phyloP scores from a whole-genome alignment of 2,329 filamentous ascomycete species.

The Cytospora schulzeri region DNA sequence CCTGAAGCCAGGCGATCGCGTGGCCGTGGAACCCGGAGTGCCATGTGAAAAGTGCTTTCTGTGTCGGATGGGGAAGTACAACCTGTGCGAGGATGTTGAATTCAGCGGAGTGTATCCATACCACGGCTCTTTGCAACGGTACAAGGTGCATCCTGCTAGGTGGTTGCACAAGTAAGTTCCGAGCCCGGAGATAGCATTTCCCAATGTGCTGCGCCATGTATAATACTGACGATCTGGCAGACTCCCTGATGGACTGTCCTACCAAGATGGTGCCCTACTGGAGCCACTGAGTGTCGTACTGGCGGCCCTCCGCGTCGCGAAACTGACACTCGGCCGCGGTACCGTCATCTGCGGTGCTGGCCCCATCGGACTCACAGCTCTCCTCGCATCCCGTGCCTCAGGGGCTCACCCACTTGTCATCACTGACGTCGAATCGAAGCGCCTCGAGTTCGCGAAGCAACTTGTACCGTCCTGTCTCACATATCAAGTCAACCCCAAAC shows the following conservation, averaged over 20 bases:
- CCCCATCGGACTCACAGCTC: conserved; percentile 62
- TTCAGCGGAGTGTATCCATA: conserved; percentile 66
- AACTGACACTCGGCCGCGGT: conserved; percentile 56
- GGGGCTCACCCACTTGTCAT: conserved; percentile 66
- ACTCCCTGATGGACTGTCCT: conserved; percentile 58
- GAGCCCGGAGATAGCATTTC: not conserved
- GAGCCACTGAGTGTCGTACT: conserved; percentile 66
- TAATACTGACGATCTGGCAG: conserved; percentile 28
- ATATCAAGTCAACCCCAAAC: conserved; percentile 52
- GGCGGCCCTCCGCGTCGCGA: conserved; percentile 58
- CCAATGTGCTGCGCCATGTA: too few relatives aligned
- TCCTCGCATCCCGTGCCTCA: conserved; percentile 60
- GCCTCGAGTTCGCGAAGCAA: conserved; percentile 59
- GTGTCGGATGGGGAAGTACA: conserved; percentile 62
- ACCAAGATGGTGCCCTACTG: conserved; percentile 62
- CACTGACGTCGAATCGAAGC: conserved; percentile 60
- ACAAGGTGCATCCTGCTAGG: conserved; percentile 62
- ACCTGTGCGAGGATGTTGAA: conserved; percentile 63
- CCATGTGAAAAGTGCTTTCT: conserved; percentile 63
- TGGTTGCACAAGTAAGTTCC: conserved; percentile 54
- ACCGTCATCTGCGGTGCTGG: conserved; percentile 64
- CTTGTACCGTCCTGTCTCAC: conserved; percentile 57
- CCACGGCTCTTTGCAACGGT: conserved; percentile 61
- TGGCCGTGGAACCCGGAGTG: conserved; percentile 68
- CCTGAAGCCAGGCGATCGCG: conserved; percentile 60